Conservation (phyloP, 306 rosid genomes). For the Quercus engelmannii region DNA sequence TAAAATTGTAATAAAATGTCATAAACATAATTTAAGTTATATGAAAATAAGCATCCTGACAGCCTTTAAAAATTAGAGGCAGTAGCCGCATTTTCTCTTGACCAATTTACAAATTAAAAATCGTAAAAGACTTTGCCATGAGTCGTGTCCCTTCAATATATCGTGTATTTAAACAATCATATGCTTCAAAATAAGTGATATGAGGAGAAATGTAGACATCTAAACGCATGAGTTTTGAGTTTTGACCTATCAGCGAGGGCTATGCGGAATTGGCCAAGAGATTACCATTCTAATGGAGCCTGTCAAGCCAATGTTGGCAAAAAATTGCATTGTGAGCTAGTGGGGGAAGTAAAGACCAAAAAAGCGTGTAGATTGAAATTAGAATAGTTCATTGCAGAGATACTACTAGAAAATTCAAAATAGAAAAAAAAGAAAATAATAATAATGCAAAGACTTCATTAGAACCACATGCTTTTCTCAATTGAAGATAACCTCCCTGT, state of each 20-base stretch:
- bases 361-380: not conserved
- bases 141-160: not conserved
- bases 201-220: too few species aligned
- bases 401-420: not conserved
- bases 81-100: too few species aligned
- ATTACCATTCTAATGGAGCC: not conserved
- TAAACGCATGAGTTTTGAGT: too few species aligned
- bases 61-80: too few species aligned
- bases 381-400: not conserved
- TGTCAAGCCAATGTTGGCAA: not conserved
- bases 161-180: not conserved
- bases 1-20: too few species aligned
- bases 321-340: not conserved
- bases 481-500: not conserved
- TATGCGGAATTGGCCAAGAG: not conserved
- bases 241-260: too few species aligned
- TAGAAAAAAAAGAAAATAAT: too few species aligned
- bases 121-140: not conserved
- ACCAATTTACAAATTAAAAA: too few species aligned
- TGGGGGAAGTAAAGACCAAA: too few species aligned
- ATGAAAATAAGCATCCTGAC: too few species aligned
- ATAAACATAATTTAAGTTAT: too few species aligned
- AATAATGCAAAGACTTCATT: not conserved
- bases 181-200: not conserved
- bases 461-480: not conserved